phyloP scores from a whole-genome alignment of 306 rosid species.

The Mucuna pruriens region DNA sequence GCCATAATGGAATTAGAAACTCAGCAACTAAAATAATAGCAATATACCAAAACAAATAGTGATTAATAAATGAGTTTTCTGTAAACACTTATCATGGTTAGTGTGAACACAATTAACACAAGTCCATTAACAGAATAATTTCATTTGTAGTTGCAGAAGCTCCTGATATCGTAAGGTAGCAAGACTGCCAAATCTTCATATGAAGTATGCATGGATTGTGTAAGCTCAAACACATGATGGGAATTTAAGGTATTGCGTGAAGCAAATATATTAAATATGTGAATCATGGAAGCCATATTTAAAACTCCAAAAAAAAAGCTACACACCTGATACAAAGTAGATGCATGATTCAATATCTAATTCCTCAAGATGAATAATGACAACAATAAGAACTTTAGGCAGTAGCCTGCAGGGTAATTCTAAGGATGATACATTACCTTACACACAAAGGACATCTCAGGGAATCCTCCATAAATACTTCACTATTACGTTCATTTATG shows the following conservation, averaged over 20 bases:
- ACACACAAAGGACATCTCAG: background rate
- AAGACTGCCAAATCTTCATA: slow-evolving; percentile 12
- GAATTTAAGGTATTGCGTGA: background rate
- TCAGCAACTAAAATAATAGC: slow-evolving; percentile 1
- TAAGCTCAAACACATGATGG: background rate
- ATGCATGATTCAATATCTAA: background rate
- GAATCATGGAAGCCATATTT: slow-evolving; percentile 17
- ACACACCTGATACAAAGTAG: background rate
- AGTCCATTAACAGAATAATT: background rate
- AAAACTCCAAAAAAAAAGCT: background rate
- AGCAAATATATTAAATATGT: background rate
- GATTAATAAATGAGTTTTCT: background rate
- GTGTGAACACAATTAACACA: background rate
- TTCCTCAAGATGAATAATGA: background rate
- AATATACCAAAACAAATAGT: background rate
- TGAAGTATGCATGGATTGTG: background rate
- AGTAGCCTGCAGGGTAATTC: background rate
- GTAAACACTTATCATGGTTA: background rate
- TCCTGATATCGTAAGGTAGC: slow-evolving; percentile 2
- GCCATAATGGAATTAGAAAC: slow-evolving; percentile 8
- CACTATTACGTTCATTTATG: background rate
- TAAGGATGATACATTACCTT: slow-evolving; percentile 19
- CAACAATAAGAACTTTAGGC: background rate
- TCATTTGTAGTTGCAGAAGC: slow-evolving; percentile 1
- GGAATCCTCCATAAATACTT: slow-evolving; percentile 19